Base-by-base conservation (phyloP, 805 yeast genomes). In the Cyberlindnera maclurae region DNA sequence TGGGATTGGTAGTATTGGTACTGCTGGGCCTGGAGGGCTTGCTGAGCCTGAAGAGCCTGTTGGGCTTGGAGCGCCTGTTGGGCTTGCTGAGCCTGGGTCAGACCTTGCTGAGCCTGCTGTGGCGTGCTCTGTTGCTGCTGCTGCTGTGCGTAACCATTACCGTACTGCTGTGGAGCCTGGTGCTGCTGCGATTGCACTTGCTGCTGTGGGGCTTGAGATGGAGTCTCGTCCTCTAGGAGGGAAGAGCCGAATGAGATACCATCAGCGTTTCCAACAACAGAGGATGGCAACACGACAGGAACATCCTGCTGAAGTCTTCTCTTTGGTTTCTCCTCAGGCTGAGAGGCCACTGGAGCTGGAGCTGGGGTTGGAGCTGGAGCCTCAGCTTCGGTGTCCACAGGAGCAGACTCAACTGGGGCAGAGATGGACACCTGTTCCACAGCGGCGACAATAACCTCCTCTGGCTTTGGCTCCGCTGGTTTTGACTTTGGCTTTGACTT, bases 211-310 rank as follows among this genome's bases (percentile, higher is more conserved):
- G 37, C 51, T 35, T 51, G 52, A 30, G 52, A 44, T 43, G 52
- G 44, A 46, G 52, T 57, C 31, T 55, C 59, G 30, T 55, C 55
- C 37, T 63, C 68, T 41, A 73, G 61, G 18, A 71, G 60, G 48
- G 77, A 63, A 11, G 81, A 73, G 40, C 85, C 85, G 51, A 79
- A 78, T 26, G 81, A 77, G 30, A 79, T 77, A 46, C 78, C 80
- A 22, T 73, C 71, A 48, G 62, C 70, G 40, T 70, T 64, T 29
- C 46, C 49, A 15, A 48, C 41, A 45, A 55, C 58, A 29, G 71
- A 60, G 31, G 65, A 63, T 46, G 84, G 84, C 55, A 79, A 71
- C 26, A 77, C 65, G 39, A 66, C 73, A 26, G 74, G 64, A 12
- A 62, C 66, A 26, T 67, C 68, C 54, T 65, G 70, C 44, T 63